Base-by-base conservation (phyloP, 1,284 basidiomycete species). In the Pterulicium gracile region DNA sequence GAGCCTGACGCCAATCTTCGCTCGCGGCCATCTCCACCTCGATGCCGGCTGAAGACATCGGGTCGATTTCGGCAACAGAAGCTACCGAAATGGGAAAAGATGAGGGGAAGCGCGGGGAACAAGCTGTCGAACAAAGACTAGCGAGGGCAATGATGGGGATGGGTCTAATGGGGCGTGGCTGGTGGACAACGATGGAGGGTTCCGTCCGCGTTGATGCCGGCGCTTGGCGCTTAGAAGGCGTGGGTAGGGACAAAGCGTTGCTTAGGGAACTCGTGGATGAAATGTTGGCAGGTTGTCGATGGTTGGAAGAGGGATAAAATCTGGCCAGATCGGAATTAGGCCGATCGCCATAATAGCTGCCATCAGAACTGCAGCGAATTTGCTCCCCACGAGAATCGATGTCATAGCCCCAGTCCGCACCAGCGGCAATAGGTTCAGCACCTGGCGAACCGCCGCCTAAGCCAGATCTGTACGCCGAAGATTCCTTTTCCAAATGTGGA, bases 81-180 rank as follows among this genome's bases (percentile, higher is more conserved):
- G n/a, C n/a, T n/a, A n/a, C 19, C 21, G 43, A 21, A 27, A 24
- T 12, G 43, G 35, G 21, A 42, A 24, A 23, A 32, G 43, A 19
- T 46, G 27, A 10, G 20, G 45, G 15, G 48, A 45, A 20, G 49
- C 49, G n/a, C 44, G 27, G 34, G 41, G 42, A 22, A 47, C 17
- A 22, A 53, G 21, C 65, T 43, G 61, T 61, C 19, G 61, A 64
- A 3, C 74, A 62, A 47, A 77, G 61, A 44, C 66, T 61, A 10
- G 68, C 66, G 23, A 77, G 61, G 19, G 73, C 71, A 27, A 77
- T 63, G 46, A 72, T 70, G 10, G 75, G 74, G 56, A 77, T 77
- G 13, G 63, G 67, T 20, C 74, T 69, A 41, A 64, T 70, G 40
- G 74, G 74, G 49, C 73, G 75, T 15, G 74, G 74, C 54, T 77